Evolutionary conservation across 305 asterid genomes (phyloP).

Genomic region (Plantago coronopus): DNA sequence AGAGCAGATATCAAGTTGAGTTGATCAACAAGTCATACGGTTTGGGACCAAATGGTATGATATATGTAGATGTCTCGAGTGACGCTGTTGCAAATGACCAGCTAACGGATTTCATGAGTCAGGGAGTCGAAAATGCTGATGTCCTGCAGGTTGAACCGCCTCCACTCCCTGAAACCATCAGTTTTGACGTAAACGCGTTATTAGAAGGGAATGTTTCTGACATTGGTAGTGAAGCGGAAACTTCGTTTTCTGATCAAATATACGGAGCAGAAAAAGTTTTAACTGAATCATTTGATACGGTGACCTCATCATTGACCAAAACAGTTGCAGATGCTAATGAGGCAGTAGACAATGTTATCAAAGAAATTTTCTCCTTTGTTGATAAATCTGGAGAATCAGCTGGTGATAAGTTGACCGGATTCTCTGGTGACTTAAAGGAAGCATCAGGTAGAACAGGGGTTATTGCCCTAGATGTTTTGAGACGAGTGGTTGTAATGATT

Average conservation of each 20-base stretch:
- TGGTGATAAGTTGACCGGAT: conserved; percentile 43
- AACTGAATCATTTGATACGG: conserved; percentile 43
- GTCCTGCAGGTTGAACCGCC: conserved; percentile 34
- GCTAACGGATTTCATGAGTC: conserved; percentile 29
- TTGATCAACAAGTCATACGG: conserved; percentile 21
- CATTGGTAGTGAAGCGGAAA: conserved; percentile 29
- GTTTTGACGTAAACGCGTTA: conserved; percentile 35
- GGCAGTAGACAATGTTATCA: conserved; percentile 42
- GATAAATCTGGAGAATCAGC: conserved; percentile 61
- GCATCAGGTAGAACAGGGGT: conserved; percentile 58
- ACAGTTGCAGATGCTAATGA: conserved; percentile 41
- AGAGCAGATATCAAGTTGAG: conserved; percentile 23
- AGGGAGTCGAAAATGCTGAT: conserved; percentile 27
- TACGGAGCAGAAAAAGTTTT: conserved; percentile 46
- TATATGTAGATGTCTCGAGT: conserved; percentile 42
- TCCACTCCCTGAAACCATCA: conserved; percentile 30
- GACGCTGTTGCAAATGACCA: conserved; percentile 35
- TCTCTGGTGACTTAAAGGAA: conserved; percentile 54
- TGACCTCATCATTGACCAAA: conserved; percentile 42
- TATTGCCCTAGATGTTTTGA: conserved; percentile 50
- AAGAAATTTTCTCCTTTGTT: conserved; percentile 36
- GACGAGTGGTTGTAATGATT: conserved; percentile 39
- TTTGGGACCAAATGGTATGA: conserved; percentile 30
- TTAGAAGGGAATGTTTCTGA: conserved; percentile 37
- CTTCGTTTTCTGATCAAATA: conserved; percentile 34